Evolutionary conservation across 2,329 filamentous ascomycete species (phyloP).

Genomic region (Fusarium sterilihyphosum): DNA sequence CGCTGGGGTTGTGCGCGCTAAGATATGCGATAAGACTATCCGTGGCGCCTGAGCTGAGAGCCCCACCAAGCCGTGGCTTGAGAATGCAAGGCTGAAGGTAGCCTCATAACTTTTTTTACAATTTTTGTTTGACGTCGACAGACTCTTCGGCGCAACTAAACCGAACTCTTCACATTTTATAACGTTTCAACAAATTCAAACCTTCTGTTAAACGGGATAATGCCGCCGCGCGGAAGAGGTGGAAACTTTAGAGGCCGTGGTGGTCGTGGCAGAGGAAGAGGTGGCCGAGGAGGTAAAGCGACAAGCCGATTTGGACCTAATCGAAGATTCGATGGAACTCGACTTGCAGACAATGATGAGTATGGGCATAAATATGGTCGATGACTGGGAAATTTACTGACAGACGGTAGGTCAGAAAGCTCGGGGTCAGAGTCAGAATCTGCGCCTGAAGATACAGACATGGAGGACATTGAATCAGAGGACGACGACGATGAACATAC

Average conservation of each 20-base stretch:
- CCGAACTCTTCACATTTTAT: not conserved
- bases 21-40: slow-evolving; percentile 53
- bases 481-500: slow-evolving; percentile 60
- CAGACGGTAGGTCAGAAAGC: slow-evolving; percentile 24
- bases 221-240: slow-evolving; percentile 51
- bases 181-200: not conserved
- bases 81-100: slow-evolving; percentile 50
- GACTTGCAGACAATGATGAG: slow-evolving; percentile 50
- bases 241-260: slow-evolving; percentile 48
- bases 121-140: not conserved
- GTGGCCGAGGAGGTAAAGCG: slow-evolving; percentile 48
- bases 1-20: slow-evolving; percentile 64
- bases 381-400: not conserved
- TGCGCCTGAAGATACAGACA: slow-evolving; percentile 49
- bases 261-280: slow-evolving; percentile 40
- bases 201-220: slow-evolving; percentile 13
- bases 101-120: slow-evolving; percentile 46
- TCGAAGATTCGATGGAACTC: slow-evolving; percentile 50
- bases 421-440: slow-evolving; percentile 44
- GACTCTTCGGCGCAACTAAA: not conserved
- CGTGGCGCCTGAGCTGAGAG: slow-evolving; percentile 44
- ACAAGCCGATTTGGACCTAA: slow-evolving; percentile 51
- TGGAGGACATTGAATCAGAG: slow-evolving; percentile 53
- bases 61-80: slow-evolving; percentile 50
- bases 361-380: slow-evolving; percentile 34